Evolutionary conservation across 176 grass and related monocot genomes (phyloP).

Genomic region (Bothriochloa decipiens): DNA sequence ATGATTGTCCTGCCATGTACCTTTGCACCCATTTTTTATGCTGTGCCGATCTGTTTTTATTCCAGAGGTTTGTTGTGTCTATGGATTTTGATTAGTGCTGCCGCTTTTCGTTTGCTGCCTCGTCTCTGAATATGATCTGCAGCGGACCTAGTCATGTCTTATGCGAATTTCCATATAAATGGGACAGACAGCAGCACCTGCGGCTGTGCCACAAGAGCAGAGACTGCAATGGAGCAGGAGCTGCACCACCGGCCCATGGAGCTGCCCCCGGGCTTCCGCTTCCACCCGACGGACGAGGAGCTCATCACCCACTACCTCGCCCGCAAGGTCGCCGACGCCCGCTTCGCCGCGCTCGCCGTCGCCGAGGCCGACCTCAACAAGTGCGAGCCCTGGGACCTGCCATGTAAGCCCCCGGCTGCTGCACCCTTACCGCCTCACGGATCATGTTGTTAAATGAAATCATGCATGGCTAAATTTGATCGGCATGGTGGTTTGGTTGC

Average conservation of each 20-base stretch:
- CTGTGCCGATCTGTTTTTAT: constrained; percentile 7
- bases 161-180: constrained; percentile 18
- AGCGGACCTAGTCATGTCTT: not conserved
- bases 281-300: constrained; percentile 84
- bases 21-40: constrained; percentile 8
- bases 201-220: not conserved
- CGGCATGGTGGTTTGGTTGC: no score
- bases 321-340: constrained; percentile 59
- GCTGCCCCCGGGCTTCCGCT: constrained; percentile 73
- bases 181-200: not conserved
- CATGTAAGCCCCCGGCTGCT: constrained; percentile 45
- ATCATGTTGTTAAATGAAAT: not conserved
- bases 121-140: not conserved
- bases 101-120: not conserved
- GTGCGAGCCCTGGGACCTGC: constrained; percentile 80
- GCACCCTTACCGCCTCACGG: no score
- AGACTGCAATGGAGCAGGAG: constrained; percentile 43
- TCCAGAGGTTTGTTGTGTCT: constrained; percentile 10
- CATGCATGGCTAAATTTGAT: no score
- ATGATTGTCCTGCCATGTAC: constrained; percentile 2
- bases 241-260: constrained; percentile 58
- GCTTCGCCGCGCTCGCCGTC: constrained; percentile 58
- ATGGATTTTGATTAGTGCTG: not conserved
- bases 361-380: constrained; percentile 74
- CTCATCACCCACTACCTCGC: constrained; percentile 85